phyloP scores from a whole-genome alignment of 495 filamentous ascomycete genomes.

The Annulohypoxylon nitens region DNA sequence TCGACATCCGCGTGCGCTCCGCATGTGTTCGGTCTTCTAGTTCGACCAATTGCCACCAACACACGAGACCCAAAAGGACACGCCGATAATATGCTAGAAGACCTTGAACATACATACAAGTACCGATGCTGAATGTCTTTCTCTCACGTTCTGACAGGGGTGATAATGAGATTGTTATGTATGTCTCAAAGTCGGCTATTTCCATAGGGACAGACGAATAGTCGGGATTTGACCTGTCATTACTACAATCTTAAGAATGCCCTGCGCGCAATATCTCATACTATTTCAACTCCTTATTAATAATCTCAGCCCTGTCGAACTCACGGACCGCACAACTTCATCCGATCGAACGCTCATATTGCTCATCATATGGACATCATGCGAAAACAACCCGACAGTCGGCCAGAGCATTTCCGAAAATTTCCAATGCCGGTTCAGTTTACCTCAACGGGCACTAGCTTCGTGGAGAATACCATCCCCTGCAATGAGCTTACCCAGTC shows the following conservation, averaged over 20 bases:
- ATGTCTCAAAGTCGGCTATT: conserved; percentile 12
- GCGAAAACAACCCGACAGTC: conserved; percentile 41
- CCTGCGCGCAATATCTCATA: background rate
- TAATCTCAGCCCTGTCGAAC: conserved; percentile 50
- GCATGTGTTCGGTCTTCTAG: conserved; percentile 4
- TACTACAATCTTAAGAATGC: background rate
- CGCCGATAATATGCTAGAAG: background rate
- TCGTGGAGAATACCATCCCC: conserved; percentile 30
- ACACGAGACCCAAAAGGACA: conserved; percentile 11
- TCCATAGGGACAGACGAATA: conserved; percentile 3
- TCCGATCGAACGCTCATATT: conserved; percentile 39
- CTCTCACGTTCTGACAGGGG: conserved; percentile 33
- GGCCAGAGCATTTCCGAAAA: conserved; percentile 33
- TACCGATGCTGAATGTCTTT: conserved; percentile 26
- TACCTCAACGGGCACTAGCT: conserved; percentile 32
- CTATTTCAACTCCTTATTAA: background rate
- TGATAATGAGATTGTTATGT: background rate
- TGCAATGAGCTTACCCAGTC: conserved; percentile 32
- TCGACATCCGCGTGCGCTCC: background rate
- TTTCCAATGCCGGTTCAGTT: conserved; percentile 37
- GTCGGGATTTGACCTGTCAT: background rate
- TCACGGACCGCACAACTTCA: conserved; percentile 28
- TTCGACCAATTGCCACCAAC: conserved; percentile 36
- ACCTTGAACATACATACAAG: background rate
- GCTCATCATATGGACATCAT: conserved; percentile 48